Conservation (phyloP, 2,329 filamentous ascomycete species). For the Akanthomyces dipterigenus region DNA sequence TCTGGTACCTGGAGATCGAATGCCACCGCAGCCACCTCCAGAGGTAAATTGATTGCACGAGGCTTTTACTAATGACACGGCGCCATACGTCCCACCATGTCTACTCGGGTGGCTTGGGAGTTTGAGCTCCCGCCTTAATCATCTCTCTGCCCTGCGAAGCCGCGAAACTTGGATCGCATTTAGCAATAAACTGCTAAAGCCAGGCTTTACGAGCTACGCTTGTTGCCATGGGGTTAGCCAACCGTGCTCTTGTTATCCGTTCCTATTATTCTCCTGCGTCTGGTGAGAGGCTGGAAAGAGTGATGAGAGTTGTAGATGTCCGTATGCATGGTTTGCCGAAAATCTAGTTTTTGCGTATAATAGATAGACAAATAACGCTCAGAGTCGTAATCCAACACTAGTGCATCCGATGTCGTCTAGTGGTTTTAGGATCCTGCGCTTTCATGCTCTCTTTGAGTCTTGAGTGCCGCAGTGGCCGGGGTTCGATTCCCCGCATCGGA, state of each 20-base stretch:
- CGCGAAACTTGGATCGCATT: too few species aligned
- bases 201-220: too few species aligned
- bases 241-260: too few species aligned
- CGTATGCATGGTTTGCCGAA: too few species aligned
- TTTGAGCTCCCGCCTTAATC: neutral
- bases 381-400: neutral
- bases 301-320: too few species aligned
- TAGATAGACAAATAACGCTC: neutral
- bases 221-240: too few species aligned
- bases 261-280: too few species aligned
- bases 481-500: constrained; percentile 12
- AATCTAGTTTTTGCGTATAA: too few species aligned
- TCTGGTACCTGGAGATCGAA: neutral
- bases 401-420: constrained; percentile 10
- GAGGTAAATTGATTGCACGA: neutral
- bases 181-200: too few species aligned
- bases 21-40: neutral
- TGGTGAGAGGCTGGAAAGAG: too few species aligned
- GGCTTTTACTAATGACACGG: neutral
- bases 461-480: constrained; percentile 10
- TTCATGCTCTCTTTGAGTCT: neutral
- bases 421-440: constrained; percentile 10
- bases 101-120: neutral
- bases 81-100: neutral
- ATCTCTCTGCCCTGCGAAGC: too few species aligned